These are phyloP conservation scores for Podaxis sp. DNA, from an alignment of 768 basidiomycete species.

Conservation along the genomic window DNA sequence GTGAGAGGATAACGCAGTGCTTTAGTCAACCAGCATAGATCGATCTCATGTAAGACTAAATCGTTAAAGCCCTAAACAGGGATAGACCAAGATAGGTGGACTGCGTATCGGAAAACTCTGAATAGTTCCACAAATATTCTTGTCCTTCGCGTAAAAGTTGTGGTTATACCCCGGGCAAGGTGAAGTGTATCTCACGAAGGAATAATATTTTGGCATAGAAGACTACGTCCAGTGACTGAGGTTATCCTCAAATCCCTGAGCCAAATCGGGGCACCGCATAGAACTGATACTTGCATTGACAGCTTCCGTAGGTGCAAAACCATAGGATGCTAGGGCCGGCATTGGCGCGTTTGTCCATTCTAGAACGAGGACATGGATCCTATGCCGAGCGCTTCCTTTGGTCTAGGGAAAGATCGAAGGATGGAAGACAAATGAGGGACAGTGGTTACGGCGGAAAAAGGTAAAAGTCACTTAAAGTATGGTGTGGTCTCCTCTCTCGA, in stretches of 20 bases:
- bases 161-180: background rate
- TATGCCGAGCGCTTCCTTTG: background rate
- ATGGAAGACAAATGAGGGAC: conserved; percentile 7
- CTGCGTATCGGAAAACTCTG: no score
- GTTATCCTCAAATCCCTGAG: background rate
- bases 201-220: background rate
- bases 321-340: background rate
- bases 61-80: no score
- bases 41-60: no score
- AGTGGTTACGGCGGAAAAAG: background rate
- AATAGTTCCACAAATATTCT: no score
- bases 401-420: conserved; percentile 2
- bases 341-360: background rate
- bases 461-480: conserved; percentile 11
- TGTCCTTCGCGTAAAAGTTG: no score
- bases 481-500: background rate
- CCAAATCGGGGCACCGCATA: background rate
- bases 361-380: background rate
- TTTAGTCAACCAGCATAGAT: no score
- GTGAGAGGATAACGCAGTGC: no score
- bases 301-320: background rate
- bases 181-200: background rate
- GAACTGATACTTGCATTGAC: background rate
- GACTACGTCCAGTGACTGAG: background rate
- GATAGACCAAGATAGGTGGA: no score